Base-by-base conservation (phyloP, 2,329 filamentous ascomycete species). In the Gnomoniopsis sp. region DNA sequence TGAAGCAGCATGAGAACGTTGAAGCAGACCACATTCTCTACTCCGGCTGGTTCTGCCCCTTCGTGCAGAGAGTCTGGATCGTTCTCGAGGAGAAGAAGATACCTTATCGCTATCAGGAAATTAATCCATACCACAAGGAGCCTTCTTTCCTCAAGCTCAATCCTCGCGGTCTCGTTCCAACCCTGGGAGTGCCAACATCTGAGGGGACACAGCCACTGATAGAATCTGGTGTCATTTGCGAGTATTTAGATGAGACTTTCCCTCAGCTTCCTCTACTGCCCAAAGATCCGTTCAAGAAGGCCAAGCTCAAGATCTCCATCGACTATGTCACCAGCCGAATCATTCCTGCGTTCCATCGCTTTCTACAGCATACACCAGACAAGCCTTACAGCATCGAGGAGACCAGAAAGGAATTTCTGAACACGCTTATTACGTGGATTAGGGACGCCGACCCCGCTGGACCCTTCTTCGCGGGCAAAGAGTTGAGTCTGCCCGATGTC, bases 101-200 rank as follows among this genome's bases (percentile, higher is more conserved):
- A 26, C 81, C 83, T 19, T 88, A 91, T 68, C 84, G 90, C 73
- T 90, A 89, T 69, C 79, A 88, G 63, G 86, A 89, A 75, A 85
- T 90, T 54, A 90, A 91, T 69, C 88, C 88, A 0, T 91, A 91
- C 75, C 77, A 85, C 71, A 91, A 91, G 67, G 85, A 84, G 1
- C 71, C 81, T 2, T 84, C 81, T 0, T 85, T 91, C 34, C 77
- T 91, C 38, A 76, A 79, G 14, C 76, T 91, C 63, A 92, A 92
- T 68, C 89, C 88, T 0, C 83, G 88, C 30, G 88, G 88, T 1
- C 78, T 92, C 1, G 86, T 92, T 1, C 89, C 89, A 1, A 90
- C 88, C 0, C 77, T 91, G 2, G 78, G 74, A 0, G 78, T 82
- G 22, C 75, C 77, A 0, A 63, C 67, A 6, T 14, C 21, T 1